Conservation (phyloP, 2,329 filamentous ascomycete species). For the Colletotrichum sp. region DNA sequence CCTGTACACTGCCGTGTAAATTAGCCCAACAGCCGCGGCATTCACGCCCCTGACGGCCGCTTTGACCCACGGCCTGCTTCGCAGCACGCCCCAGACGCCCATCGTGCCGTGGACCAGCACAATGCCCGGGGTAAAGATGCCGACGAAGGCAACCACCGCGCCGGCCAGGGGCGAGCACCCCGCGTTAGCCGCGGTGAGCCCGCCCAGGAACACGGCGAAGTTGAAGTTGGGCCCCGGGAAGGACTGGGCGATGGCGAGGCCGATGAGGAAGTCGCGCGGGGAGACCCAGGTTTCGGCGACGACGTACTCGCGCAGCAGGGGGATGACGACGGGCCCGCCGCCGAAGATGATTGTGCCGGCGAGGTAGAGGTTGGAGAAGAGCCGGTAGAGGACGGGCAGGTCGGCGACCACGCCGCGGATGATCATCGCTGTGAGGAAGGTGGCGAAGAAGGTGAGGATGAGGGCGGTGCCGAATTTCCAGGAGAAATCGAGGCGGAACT, state of each 20-base stretch:
- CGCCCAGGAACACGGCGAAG: conserved; percentile 63
- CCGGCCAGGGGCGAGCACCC: conserved; percentile 45
- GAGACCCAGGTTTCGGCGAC: conserved; percentile 70
- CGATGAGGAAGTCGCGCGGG: conserved; percentile 69
- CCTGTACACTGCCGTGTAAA: conserved; percentile 64
- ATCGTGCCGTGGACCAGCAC: conserved; percentile 47
- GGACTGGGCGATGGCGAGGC: conserved; percentile 70
- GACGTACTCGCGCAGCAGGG: conserved; percentile 59
- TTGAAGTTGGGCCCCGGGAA: conserved; percentile 55
- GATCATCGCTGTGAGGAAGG: conserved; percentile 60
- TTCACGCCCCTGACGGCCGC: conserved; percentile 56
- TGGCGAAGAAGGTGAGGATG: conserved; percentile 50
- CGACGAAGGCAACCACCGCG: conserved; percentile 52
- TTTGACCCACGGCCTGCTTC: conserved; percentile 46
- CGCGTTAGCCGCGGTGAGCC: conserved; percentile 46
- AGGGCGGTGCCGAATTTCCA: conserved; percentile 42
- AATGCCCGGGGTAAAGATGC: conserved; percentile 53
- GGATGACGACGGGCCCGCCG: conserved; percentile 64
- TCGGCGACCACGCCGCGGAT: conserved; percentile 41
- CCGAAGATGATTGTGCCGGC: conserved; percentile 68
- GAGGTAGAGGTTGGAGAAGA: conserved; percentile 73
- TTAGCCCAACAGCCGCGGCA: conserved; percentile 59
- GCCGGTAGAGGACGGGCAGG: conserved; percentile 51
- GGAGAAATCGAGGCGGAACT: conserved; percentile 34
- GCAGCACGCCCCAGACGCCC: conserved; percentile 55